Conservation (phyloP, 768 basidiomycete species). For the Boletus sensibilis region DNA sequence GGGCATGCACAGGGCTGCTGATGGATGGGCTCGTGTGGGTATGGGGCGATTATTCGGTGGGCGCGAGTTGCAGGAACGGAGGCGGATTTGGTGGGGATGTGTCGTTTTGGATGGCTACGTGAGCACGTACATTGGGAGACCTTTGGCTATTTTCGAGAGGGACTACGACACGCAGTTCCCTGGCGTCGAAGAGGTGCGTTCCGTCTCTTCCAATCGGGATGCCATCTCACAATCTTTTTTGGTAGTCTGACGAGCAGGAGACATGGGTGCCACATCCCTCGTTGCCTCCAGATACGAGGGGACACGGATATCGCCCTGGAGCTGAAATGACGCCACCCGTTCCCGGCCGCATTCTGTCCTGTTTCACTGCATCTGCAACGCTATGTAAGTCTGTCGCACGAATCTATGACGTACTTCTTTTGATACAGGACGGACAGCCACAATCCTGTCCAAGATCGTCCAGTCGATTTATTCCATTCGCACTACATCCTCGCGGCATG, state of each 20-base stretch:
- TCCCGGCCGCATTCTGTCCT: conserved; percentile 60
- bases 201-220: not conserved
- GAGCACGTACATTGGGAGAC: conserved; percentile 76
- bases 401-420: not conserved
- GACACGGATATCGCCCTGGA: conserved; percentile 27
- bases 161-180: conserved; percentile 77
- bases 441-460: conserved; percentile 65
- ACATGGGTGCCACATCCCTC: conserved; percentile 45
- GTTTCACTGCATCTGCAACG: conserved; percentile 70
- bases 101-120: conserved; percentile 79
- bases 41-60: conserved; percentile 57
- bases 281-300: conserved; percentile 31
- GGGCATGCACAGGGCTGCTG: conserved; percentile 79
- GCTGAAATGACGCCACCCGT: conserved; percentile 27
- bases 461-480: conserved; percentile 71
- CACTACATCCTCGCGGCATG: conserved; percentile 52
- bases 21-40: conserved; percentile 67
- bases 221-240: conserved; percentile 12
- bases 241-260: conserved; percentile 65
- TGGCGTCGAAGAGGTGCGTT: conserved; percentile 52
- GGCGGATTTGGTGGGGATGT: conserved; percentile 77
- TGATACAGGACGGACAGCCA: conserved; percentile 43
- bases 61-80: conserved; percentile 65
- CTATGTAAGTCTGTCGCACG: conserved; percentile 52
- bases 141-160: conserved; percentile 68